Evolutionary conservation across 495 filamentous ascomycete genomes (phyloP).

Genomic region (Aspergillus sparsus): DNA sequence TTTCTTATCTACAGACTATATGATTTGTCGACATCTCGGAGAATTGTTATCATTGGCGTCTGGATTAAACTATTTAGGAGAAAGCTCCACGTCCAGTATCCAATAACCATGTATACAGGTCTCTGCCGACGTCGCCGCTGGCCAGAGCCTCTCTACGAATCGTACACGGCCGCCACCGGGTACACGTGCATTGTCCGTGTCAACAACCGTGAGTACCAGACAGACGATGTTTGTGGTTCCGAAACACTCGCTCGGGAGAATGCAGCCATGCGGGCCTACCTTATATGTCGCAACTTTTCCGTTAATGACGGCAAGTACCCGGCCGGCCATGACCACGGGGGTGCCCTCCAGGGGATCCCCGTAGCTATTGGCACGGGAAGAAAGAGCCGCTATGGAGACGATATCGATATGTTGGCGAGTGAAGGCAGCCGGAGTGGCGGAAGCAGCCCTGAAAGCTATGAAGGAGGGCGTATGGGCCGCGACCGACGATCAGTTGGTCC

Average conservation of each 20-base stretch:
- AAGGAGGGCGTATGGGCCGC: slow-evolving; percentile 22
- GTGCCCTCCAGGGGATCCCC: slow-evolving; percentile 84
- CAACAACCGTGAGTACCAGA: slow-evolving; percentile 95
- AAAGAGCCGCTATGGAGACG: slow-evolving; percentile 42
- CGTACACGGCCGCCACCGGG: slow-evolving; percentile 63
- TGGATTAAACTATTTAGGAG: slow-evolving; percentile 1
- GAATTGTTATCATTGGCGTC: slow-evolving; percentile 19
- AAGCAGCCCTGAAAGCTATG: slow-evolving; percentile 57
- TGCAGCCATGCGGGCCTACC: slow-evolving; percentile 94
- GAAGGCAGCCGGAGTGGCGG: slow-evolving; percentile 55
- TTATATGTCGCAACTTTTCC: slow-evolving; percentile 98
- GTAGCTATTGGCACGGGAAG: slow-evolving; percentile 68
- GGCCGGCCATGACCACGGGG: slow-evolving; percentile 67
- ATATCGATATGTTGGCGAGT: slow-evolving; percentile 48
- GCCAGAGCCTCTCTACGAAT: slow-evolving; percentile 89
- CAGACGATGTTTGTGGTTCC: slow-evolving; percentile 78
- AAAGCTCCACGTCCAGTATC: slow-evolving; percentile 14
- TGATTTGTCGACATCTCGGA: slow-evolving; percentile 19
- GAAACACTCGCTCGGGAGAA: slow-evolving; percentile 86
- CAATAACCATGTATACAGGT: slow-evolving; percentile 56
- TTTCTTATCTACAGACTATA: slow-evolving; percentile 14
- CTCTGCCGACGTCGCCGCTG: slow-evolving; percentile 95
- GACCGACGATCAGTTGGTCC: slow-evolving; percentile 20
- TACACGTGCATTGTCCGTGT: slow-evolving; percentile 91
- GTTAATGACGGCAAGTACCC: slow-evolving; percentile 94